These are phyloP conservation scores for Rhinocladiella mackenziei DNA, from an alignment of 2,329 filamentous ascomycete genomes.

Conservation along the genomic window DNA sequence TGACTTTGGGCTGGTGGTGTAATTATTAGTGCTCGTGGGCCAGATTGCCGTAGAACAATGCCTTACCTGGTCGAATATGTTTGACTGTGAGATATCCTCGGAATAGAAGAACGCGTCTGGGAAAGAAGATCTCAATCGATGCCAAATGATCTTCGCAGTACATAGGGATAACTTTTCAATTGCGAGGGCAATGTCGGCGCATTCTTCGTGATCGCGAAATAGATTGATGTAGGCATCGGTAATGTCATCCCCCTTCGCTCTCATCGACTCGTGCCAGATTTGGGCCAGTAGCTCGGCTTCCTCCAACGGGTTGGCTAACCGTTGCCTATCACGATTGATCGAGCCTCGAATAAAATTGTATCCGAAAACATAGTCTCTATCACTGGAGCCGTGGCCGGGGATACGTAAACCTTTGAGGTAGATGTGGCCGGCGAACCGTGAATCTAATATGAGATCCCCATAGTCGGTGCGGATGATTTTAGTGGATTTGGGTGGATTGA, in stretches of 20 bases:
- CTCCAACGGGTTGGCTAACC: slow-evolving; percentile 7
- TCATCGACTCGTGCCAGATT: slow-evolving; percentile 17
- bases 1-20: background rate
- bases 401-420: slow-evolving; percentile 21
- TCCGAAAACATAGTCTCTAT: slow-evolving; percentile 4
- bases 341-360: slow-evolving; percentile 13
- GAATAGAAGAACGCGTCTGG: slow-evolving; percentile 11
- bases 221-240: slow-evolving; percentile 26
- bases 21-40: background rate
- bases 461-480: slow-evolving; percentile 6
- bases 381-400: background rate
- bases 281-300: slow-evolving; percentile 5
- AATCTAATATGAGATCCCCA: slow-evolving; percentile 17
- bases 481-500: slow-evolving; percentile 8
- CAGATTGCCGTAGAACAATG: too few relatives aligned
- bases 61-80: background rate
- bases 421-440: slow-evolving; percentile 6
- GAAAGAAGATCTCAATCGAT: background rate
- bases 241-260: background rate
- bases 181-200: slow-evolving; percentile 21
- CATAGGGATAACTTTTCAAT: slow-evolving; percentile 12
- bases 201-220: slow-evolving; percentile 20
- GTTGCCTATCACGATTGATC: slow-evolving; percentile 15
- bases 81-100: background rate
- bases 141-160: slow-evolving; percentile 24